A percentile compares a stretch with the other conserved stretches of the same genome.
These are phyloP conservation scores for Candida glaebosa DNA, from an alignment of 805 yeast genomes.

Conservation along the genomic window DNA sequence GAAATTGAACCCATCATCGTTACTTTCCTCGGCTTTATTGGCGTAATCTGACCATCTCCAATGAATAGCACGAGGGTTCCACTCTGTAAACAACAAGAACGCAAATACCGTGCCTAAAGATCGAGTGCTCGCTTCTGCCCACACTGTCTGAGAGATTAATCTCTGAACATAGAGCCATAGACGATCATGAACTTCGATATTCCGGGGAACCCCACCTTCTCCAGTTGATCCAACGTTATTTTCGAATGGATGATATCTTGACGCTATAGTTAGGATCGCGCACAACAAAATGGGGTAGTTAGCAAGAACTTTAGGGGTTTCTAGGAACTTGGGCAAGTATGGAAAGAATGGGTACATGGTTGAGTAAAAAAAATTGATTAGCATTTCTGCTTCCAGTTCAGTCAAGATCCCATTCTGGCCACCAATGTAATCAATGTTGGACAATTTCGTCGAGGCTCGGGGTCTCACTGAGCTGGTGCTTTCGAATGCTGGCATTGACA, in stretches of 20 bases:
- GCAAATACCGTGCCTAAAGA: slow-evolving; percentile 86
- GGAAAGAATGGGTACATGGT: slow-evolving; percentile 92
- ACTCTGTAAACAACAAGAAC: slow-evolving; percentile 80
- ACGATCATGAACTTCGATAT: slow-evolving; percentile 69
- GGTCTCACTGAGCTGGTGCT: slow-evolving; percentile 43
- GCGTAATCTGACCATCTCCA: slow-evolving; percentile 87
- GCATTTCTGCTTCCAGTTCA: slow-evolving; percentile 55
- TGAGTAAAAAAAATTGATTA: slow-evolving; percentile 61
- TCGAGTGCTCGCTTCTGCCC: slow-evolving; percentile 91
- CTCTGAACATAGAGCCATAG: slow-evolving; percentile 83
- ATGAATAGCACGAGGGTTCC: slow-evolving; percentile 95
- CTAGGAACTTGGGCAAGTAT: slow-evolving; percentile 72
- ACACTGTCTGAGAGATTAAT: slow-evolving; percentile 77
- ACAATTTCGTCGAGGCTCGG: slow-evolving; percentile 42
- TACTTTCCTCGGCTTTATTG: slow-evolving; percentile 48
- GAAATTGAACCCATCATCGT: slow-evolving; percentile 9
- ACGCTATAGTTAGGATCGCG: slow-evolving; percentile 74
- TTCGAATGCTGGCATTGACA: slow-evolving; percentile 43
- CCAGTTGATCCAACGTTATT: slow-evolving; percentile 26
- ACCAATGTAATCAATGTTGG: slow-evolving; percentile 66
- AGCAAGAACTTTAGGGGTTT: slow-evolving; percentile 60
- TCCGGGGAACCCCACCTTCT: slow-evolving; percentile 33
- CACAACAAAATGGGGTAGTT: slow-evolving; percentile 79
- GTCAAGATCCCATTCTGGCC: slow-evolving; percentile 51
- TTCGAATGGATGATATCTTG: slow-evolving; percentile 68